Evolutionary conservation across 2,329 filamentous ascomycete genomes (phyloP), one percentile per base, ranked within the genome.

Genomic region (Nothophoma quercina): DNA sequence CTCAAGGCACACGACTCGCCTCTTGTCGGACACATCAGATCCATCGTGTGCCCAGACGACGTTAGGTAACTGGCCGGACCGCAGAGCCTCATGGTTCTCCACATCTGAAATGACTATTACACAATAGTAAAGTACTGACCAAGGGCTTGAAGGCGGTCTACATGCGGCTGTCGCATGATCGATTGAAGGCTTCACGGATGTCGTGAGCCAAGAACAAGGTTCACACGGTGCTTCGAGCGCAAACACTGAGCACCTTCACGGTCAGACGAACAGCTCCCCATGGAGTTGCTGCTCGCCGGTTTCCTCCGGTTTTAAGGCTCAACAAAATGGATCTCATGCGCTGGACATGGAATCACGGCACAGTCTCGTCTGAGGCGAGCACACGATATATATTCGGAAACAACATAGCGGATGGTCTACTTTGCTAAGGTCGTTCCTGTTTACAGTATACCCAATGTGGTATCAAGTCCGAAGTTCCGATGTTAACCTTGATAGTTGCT

Each of bases 81-180:
- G 50, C 43, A 47, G 49, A 52, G 50, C 43, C 50, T 53, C 50
- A 53, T 38, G 36, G 13, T 34, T 51, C 50, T 47, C 50, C 43
- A 53, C 50, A 47, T 13, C 22, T 36, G 13, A 47, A 21, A 38
- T 34, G 50, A 43, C 50, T 47, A 53, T 47, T 53, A 47, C 50
- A 53, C 43, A 33, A 47, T 53, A 53, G 50, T 30, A 13, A 47
- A n/a, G 32, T 38, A 8, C 22, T 22, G 38, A 13, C n/a, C 15
- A 26, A 30, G 49, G 43, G 25, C 43, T 26, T 32, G 43, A 42
- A 47, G 50, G 43, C 36, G 43, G 43, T 53, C 32, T 43, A 21
- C 22, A 25, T 38, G 50, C 38, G 26, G 26, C 38, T 38, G 26
- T 42, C 40, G 38, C 43, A 42, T 43, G 43, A 53, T 47, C 23